phyloP scores from a whole-genome alignment of 1,284 basidiomycete species.

The Apiotrichum montevideense region DNA sequence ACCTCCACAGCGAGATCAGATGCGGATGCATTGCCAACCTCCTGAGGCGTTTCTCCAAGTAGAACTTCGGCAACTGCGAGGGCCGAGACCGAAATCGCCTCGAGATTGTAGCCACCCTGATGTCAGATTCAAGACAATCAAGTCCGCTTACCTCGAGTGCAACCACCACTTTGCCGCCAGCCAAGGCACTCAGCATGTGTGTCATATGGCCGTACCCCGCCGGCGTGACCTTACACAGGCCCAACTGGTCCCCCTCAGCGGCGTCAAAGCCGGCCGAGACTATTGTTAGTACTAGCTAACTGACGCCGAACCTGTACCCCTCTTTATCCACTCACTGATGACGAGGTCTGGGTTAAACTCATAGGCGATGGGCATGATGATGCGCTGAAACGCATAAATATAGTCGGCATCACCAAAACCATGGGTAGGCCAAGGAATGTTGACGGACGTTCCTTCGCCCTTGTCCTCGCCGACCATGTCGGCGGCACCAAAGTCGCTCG shows the following conservation, averaged over 20 bases:
- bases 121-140: not conserved
- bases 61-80: slow-evolving; percentile 78
- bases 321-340: slow-evolving; percentile 61
- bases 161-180: slow-evolving; percentile 81
- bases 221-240: slow-evolving; percentile 83
- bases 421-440: slow-evolving; percentile 85
- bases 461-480: slow-evolving; percentile 76
- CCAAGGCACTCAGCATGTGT: slow-evolving; percentile 82
- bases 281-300: slow-evolving; percentile 36
- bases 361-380: slow-evolving; percentile 94
- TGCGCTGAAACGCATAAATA: slow-evolving; percentile 87
- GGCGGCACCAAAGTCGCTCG: slow-evolving; percentile 78
- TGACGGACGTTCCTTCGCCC: slow-evolving; percentile 86
- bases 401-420: slow-evolving; percentile 96
- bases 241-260: slow-evolving; percentile 84
- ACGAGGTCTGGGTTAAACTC: slow-evolving; percentile 95
- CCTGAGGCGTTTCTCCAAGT: slow-evolving; percentile 75
- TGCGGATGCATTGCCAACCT: slow-evolving; percentile 63
- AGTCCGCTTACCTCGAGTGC: slow-evolving; percentile 70
- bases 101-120: slow-evolving; percentile 92
- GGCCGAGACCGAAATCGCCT: slow-evolving; percentile 79
- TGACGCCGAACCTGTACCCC: no score
- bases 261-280: slow-evolving; percentile 99
- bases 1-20: slow-evolving; percentile 76
- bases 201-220: slow-evolving; percentile 99